These are phyloP conservation scores for Achaetomium macrosporum DNA, from an alignment of 2,329 filamentous ascomycete species.

Conservation along the genomic window DNA sequence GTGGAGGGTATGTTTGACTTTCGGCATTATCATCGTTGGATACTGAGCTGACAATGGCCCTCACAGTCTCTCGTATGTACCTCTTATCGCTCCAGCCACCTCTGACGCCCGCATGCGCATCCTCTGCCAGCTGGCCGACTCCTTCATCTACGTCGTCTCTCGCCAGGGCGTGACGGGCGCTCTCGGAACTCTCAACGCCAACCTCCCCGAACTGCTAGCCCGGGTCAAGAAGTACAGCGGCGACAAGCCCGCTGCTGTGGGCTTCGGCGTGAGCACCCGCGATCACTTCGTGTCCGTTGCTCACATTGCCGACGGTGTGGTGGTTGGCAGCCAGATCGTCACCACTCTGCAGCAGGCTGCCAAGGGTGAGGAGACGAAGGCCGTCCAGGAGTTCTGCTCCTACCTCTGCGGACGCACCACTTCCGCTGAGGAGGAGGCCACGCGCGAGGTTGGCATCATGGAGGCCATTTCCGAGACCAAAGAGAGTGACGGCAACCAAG, in stretches of 20 bases:
- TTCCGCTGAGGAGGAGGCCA: slow-evolving; percentile 35
- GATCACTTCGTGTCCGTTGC: slow-evolving; percentile 89
- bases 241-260: slow-evolving; percentile 83
- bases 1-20: slow-evolving; percentile 54
- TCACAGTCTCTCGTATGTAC: slow-evolving; percentile 79
- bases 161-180: slow-evolving; percentile 92
- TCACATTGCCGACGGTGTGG: slow-evolving; percentile 82
- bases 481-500: slow-evolving; percentile 48
- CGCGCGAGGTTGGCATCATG: slow-evolving; percentile 63
- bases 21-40: neutral
- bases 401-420: slow-evolving; percentile 50
- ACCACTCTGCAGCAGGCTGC: slow-evolving; percentile 67
- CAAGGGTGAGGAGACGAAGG: slow-evolving; percentile 59
- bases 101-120: slow-evolving; percentile 91
- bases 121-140: slow-evolving; percentile 93
- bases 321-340: slow-evolving; percentile 94
- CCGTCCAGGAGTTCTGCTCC: slow-evolving; percentile 81
- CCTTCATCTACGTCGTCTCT: slow-evolving; percentile 98
- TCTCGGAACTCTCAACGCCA: slow-evolving; percentile 71
- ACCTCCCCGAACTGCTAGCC: slow-evolving; percentile 73
- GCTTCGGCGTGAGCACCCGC: slow-evolving; percentile 91
- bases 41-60: slow-evolving; percentile 4
- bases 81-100: slow-evolving; percentile 91
- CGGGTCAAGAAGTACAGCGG: slow-evolving; percentile 90
- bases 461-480: slow-evolving; percentile 60